Evolutionary conservation across 345 rosid species (phyloP).

Genomic region (Brassica rapa): DNA sequence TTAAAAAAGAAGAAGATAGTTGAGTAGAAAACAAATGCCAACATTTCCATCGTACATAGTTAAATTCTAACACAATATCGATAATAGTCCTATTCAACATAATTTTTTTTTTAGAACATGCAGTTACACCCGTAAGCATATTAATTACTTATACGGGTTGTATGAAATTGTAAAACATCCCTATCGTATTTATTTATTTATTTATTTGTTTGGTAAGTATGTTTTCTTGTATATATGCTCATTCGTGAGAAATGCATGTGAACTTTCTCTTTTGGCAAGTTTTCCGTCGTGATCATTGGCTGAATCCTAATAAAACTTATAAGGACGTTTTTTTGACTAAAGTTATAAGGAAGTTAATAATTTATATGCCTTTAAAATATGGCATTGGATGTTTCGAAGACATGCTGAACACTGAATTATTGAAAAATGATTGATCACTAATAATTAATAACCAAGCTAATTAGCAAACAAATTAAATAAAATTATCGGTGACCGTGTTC

Average conservation of each 20-base stretch:
- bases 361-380: not conserved
- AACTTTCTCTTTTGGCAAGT: not conserved
- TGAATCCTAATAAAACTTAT: not conserved
- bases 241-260: conserved; percentile 15
- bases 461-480: conserved; percentile 4
- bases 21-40: not conserved
- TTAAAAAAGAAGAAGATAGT: too few relatives aligned
- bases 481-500: conserved; percentile 28
- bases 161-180: not conserved
- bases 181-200: not conserved
- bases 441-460: conserved; percentile 14
- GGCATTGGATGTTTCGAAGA: conserved; percentile 6
- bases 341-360: not conserved
- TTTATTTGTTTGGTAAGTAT: not conserved
- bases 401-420: conserved; percentile 24
- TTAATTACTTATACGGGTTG: not conserved
- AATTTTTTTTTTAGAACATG: not conserved
- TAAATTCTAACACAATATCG: not conserved
- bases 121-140: not conserved
- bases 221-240: not conserved
- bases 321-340: not conserved
- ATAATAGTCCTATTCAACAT: not conserved
- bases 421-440: conserved; percentile 31
- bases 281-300: conserved; percentile 14
- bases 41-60: not conserved